Conservation (phyloP, 2,329 filamentous ascomycete species). For the Pestalotiopsis sp. region DNA sequence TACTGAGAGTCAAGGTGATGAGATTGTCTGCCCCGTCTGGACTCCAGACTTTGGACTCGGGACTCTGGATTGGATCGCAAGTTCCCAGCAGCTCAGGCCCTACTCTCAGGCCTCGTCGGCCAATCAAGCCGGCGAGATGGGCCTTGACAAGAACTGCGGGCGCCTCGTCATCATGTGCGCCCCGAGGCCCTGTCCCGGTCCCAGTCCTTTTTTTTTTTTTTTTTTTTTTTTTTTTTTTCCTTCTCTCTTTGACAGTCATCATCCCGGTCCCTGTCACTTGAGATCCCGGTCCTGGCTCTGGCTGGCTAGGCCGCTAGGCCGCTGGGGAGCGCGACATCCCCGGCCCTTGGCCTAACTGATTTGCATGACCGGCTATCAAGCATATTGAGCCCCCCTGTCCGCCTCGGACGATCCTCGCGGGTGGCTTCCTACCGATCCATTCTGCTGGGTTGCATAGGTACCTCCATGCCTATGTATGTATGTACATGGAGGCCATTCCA, state of each 20-base stretch:
- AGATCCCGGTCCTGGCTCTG: neutral
- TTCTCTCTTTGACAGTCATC: neutral
- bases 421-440: slow-evolving; percentile 23
- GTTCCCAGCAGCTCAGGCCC: neutral
- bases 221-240: no score
- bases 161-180: neutral
- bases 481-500: neutral
- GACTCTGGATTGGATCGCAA: neutral
- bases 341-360: neutral
- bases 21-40: no score
- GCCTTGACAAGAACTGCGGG: neutral
- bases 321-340: neutral
- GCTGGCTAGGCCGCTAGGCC: neutral
- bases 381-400: slow-evolving; percentile 5
- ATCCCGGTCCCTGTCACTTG: neutral
- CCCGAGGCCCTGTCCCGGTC: neutral
- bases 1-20: no score
- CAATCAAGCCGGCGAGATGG: neutral
- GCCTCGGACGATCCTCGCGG: slow-evolving; percentile 18
- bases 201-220: neutral
- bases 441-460: slow-evolving; percentile 17
- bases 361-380: slow-evolving; percentile 10
- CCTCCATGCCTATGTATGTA: no score
- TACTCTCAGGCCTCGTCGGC: neutral
- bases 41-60: neutral